Base-by-base conservation (phyloP, 352 stramenopile genomes). In the Saprolegnia diclina region DNA sequence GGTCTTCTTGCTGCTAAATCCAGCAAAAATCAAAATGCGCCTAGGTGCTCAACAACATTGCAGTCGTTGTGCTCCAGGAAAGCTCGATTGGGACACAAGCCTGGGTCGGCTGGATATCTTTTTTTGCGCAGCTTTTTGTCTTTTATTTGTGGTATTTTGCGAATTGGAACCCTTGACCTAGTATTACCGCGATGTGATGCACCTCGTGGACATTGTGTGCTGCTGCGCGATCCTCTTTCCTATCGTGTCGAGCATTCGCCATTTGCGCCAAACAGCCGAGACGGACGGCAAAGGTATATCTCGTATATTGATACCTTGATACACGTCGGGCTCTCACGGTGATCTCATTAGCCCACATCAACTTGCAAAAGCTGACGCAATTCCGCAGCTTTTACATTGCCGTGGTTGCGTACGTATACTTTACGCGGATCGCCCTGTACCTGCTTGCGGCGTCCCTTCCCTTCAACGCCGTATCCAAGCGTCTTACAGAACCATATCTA, bases 401-500 rank as follows among this genome's bases (percentile, higher is more conserved):
- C 21, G 95, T 99, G 14, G 89, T 99, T 22, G 83, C 80, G n/a
- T 99, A 99, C 72, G 92, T 99, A 53, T 99, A 99, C 78, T 91
- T 98, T 65, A 99, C 97, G 54, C 85, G 97, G n/a, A 96, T 99
- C 72, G 85, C 95, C 55, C 81, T 98, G 4, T 98, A 97, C 61
- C 72, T 99, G 0, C 83, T 99, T 59, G 76, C 87, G 1, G 91
- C 92, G 26, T 90, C 83, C 29, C 75, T 99, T 50, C 88, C 88
- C 32, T 99, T 98, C 76, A 79, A 94, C 38, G 79, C 92, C 56
- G 77, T 81, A 21, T 92, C 81, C 77, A 42, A 91, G 6, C 67
- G 76, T 56, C 21, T 0, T 2, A 24, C 18, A 14, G 19, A 2
- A 66, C 13, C 6, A 13, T 32, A 18, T 38, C 24, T 21, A 2